Evolutionary conservation across 352 stramenopile genomes (phyloP), one percentile per base, ranked within the genome.

Genomic region (Blastocystis sp.): DNA sequence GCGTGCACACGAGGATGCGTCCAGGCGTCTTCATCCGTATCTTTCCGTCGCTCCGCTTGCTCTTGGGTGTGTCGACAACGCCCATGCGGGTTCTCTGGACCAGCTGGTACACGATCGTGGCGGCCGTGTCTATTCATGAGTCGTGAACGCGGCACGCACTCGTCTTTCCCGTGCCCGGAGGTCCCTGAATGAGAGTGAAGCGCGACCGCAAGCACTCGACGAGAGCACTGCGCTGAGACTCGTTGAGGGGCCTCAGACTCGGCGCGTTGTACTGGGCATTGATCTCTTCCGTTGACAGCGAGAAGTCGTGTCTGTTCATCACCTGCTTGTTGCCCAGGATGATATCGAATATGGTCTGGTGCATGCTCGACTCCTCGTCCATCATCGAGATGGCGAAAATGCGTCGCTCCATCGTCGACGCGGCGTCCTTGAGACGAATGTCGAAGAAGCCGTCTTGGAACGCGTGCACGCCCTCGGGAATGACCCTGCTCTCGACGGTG

Each of bases 31-130:
- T 67, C 29, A 62, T 4, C 26, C 79, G 31, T 6, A 12, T n/a
- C n/a, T 65, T 61, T 2, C 33, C 2, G 9, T 35, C 29, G 41
- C 21, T 31, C 13, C 70, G 59, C 19, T 67, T 31, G 13, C 50
- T 62, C 1, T 45, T 37, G 1, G 74, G 74, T 13, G 70, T 37
- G n/a, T 85, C 74, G 61, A 19, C 31, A 26, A 69, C 19, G 12
- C 60, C 19, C 4, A 59, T 55, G 10, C 51, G 65, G 90, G 97
- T 98, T 90, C 98, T 96, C 91, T 97, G 97, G 33, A 96, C 97
- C 91, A 99, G 95, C 93, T 99, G 97, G 91, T 98, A 99, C n/a
- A 99, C 97, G 35, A 99, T 94, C 3, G 96, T 97, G 2, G 97
- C 97, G 63, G 95, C 98, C 3, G 97, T 99, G 26, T 99, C 97